Percentiles rank a stretch among this genome's conserved stretches.
Evolutionary conservation across 352 stramenopile genomes (phyloP).

Genomic region (Pythium scleroteichum): DNA sequence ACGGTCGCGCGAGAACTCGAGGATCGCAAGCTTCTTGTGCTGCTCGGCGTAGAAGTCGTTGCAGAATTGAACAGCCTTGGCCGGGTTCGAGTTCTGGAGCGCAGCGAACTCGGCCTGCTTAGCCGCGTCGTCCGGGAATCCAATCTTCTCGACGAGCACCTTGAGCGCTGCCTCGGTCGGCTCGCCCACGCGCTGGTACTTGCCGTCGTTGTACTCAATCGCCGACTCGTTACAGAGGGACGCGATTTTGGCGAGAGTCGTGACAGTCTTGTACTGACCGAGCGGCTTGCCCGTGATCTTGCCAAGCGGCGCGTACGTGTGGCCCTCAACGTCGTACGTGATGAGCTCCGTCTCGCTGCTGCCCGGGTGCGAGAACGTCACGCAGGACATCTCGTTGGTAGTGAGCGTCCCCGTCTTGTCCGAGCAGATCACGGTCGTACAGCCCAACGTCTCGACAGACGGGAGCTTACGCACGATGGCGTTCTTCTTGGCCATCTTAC

Average conservation of each 20-base stretch:
- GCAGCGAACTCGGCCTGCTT: slow-evolving; percentile 68
- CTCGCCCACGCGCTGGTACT: slow-evolving; percentile 92
- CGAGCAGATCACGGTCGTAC: slow-evolving; percentile 94
- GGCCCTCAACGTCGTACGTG: slow-evolving; percentile 92
- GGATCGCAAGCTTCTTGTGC: slow-evolving; percentile 91
- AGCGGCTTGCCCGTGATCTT: slow-evolving; percentile 56
- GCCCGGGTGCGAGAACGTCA: slow-evolving; percentile 76
- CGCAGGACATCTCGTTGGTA: slow-evolving; percentile 97
- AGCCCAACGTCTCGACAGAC: slow-evolving; percentile 98
- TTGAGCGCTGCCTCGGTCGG: slow-evolving; percentile 97
- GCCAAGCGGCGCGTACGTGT: slow-evolving; percentile 92
- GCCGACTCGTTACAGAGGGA: slow-evolving; percentile 97
- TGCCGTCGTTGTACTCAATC: slow-evolving; percentile 87
- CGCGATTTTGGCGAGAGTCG: slow-evolving; percentile 89
- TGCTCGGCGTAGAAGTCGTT: slow-evolving; percentile 78
- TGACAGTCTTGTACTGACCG: slow-evolving; percentile 73
- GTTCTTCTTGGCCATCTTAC: slow-evolving; percentile 97
- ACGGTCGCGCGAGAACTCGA: slow-evolving; percentile 96
- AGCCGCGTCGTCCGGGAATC: slow-evolving; percentile 65
- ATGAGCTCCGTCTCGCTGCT: slow-evolving; percentile 70
- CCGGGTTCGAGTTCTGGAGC: slow-evolving; percentile 59
- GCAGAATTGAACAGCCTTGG: slow-evolving; percentile 79
- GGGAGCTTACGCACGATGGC: slow-evolving; percentile 98
- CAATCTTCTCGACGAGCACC: slow-evolving; percentile 95
- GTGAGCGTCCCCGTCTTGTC: slow-evolving; percentile 96